Percentiles rank a stretch among this genome's conserved stretches.
Evolutionary conservation across 192 early-diverging fungal genomes (phyloP).

Genomic region (Podila clonocystis): DNA sequence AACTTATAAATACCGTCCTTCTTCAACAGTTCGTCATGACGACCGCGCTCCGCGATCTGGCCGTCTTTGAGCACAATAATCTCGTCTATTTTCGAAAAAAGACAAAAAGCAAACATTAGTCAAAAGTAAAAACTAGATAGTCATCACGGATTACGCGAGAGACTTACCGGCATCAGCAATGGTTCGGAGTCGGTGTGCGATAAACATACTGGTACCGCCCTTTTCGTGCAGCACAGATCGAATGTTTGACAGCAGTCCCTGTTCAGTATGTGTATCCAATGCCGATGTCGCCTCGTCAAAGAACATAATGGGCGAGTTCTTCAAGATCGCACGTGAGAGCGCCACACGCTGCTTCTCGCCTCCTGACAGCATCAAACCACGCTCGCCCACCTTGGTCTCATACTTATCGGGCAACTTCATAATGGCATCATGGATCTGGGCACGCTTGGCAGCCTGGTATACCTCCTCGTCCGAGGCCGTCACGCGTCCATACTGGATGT

Average conservation of each 20-base stretch:
- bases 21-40: conserved; percentile 79
- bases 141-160: neutral
- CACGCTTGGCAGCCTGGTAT: conserved; percentile 65
- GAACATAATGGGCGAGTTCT: conserved; percentile 84
- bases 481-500: conserved; percentile 70
- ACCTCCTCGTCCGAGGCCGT: conserved; percentile 63
- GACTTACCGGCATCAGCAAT: conserved; percentile 80
- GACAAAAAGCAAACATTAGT: conserved; percentile 1
- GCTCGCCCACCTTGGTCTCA: conserved; percentile 90
- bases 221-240: conserved; percentile 79
- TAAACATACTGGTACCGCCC: conserved; percentile 87
- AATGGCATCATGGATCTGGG: conserved; percentile 82
- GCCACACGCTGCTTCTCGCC: conserved; percentile 96
- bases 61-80: conserved; percentile 94
- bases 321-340: conserved; percentile 89
- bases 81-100: conserved; percentile 62
- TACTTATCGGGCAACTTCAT: conserved; percentile 75
- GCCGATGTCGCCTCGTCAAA: conserved; percentile 92
- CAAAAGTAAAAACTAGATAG: conserved; percentile 11
- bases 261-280: conserved; percentile 79
- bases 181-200: conserved; percentile 94
- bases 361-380: conserved; percentile 80
- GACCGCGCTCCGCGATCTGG: conserved; percentile 84
- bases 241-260: conserved; percentile 87
- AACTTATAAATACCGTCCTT: conserved; percentile 80